Conservation (phyloP, 108 stramenopile genomes). For the Stephanodiscus minutulus region DNA sequence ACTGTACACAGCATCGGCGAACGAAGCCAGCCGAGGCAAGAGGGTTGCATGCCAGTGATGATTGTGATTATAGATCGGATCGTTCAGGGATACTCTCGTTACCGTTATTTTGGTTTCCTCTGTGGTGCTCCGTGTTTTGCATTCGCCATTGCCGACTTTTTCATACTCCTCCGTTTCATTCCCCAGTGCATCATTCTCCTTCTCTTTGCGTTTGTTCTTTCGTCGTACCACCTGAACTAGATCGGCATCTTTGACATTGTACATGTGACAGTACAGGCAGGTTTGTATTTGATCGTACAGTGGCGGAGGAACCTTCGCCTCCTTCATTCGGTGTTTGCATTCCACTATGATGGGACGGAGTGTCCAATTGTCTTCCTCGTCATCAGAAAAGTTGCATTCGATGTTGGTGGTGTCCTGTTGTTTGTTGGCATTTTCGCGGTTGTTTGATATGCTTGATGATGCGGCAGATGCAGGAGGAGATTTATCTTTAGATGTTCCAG, state of each 20-base stretch:
- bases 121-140: not conserved
- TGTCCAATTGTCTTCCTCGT: slow-evolving; percentile 51
- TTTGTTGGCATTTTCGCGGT: slow-evolving; percentile 8
- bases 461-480: not conserved
- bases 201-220: slow-evolving; percentile 11
- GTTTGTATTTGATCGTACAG: slow-evolving; percentile 86
- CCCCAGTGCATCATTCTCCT: not conserved
- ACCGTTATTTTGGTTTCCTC: slow-evolving; percentile 55
- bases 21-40: slow-evolving; percentile 70
- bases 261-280: slow-evolving; percentile 75
- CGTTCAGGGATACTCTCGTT: slow-evolving; percentile 65
- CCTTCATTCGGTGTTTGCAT: slow-evolving; percentile 85
- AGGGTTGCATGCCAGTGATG: slow-evolving; percentile 60
- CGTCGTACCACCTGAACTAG: slow-evolving; percentile 72
- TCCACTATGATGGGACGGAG: slow-evolving; percentile 71
- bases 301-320: slow-evolving; percentile 57
- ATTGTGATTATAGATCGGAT: slow-evolving; percentile 60
- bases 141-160: not conserved
- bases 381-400: slow-evolving; percentile 30
- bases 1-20: slow-evolving; percentile 71
- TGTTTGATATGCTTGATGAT: slow-evolving; percentile 4
- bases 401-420: not conserved
- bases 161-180: not conserved
- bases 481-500: not conserved
- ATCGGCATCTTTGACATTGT: slow-evolving; percentile 68